phyloP scores from a whole-genome alignment of 306 rosid species.

The Cicer judaicum region DNA sequence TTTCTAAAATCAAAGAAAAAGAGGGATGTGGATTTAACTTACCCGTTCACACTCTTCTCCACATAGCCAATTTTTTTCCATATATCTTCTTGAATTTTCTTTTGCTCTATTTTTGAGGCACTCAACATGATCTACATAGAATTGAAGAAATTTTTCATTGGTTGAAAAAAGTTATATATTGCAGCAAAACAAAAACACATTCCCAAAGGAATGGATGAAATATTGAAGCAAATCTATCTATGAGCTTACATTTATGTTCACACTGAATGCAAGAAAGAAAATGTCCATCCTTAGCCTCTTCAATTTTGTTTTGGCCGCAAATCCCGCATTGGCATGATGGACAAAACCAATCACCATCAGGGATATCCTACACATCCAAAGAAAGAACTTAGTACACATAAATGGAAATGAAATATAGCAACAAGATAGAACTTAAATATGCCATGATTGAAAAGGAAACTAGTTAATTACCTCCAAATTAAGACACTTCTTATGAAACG shows the following conservation, averaged over 20 bases:
- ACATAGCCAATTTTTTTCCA: slow-evolving; percentile 64
- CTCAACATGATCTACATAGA: slow-evolving; percentile 65
- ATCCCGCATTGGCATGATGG: slow-evolving; percentile 76
- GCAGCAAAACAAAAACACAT: slow-evolving; percentile 7
- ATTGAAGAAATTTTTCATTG: slow-evolving; percentile 18
- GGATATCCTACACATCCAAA: slow-evolving; percentile 64
- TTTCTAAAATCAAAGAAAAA: slow-evolving; percentile 2
- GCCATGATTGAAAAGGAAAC: slow-evolving; percentile 34
- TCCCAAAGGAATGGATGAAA: slow-evolving; percentile 18
- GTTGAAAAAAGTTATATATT: background rate
- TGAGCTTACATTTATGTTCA: slow-evolving; percentile 69
- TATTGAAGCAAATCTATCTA: slow-evolving; percentile 35
- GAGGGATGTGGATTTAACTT: slow-evolving; percentile 27
- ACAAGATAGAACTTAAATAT: slow-evolving; percentile 32
- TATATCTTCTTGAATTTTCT: slow-evolving; percentile 39
- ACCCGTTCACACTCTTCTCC: slow-evolving; percentile 70
- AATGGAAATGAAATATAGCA: slow-evolving; percentile 33
- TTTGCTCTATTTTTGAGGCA: slow-evolving; percentile 56
- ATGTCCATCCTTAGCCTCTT: slow-evolving; percentile 38
- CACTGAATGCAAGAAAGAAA: slow-evolving; percentile 77
- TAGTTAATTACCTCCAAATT: slow-evolving; percentile 66
- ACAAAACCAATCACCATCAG: slow-evolving; percentile 93
- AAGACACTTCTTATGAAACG: slow-evolving; percentile 74
- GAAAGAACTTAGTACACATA: slow-evolving; percentile 16
- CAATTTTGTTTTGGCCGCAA: slow-evolving; percentile 55